Evolutionary conservation across 2,329 filamentous ascomycete genomes (phyloP).

Genomic region (Clonostachys byssicola): DNA sequence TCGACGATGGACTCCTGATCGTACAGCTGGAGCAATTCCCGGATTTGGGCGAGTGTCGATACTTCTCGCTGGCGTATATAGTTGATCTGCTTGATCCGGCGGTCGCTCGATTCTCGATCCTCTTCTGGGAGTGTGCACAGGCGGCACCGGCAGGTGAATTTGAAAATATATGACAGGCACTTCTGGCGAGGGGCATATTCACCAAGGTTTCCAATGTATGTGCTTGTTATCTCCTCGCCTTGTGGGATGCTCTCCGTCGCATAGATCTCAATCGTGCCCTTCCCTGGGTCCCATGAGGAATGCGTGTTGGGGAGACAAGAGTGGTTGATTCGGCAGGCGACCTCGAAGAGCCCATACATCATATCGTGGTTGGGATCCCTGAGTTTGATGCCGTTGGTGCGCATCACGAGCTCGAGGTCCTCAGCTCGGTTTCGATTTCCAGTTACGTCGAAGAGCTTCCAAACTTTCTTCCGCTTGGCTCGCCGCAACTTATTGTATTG

Average conservation of each 20-base stretch:
- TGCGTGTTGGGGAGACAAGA: slow-evolving; percentile 1
- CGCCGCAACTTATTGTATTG: neutral
- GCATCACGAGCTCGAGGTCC: neutral
- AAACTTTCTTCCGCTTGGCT: neutral
- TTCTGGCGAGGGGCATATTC: neutral
- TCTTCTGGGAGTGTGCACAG: neutral
- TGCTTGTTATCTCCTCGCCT: slow-evolving; percentile 2
- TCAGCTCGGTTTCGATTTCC: too few relatives aligned
- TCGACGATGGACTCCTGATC: neutral
- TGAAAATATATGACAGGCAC: neutral
- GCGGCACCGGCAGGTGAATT: slow-evolving; percentile 1
- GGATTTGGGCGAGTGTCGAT: neutral
- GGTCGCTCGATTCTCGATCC: neutral
- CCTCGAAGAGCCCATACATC: neutral
- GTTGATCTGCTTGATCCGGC: neutral
- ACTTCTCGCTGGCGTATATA: neutral
- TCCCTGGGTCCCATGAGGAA: neutral
- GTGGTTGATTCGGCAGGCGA: slow-evolving; percentile 2
- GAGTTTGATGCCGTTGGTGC: slow-evolving; percentile 1
- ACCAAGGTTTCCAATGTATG: neutral
- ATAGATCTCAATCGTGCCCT: neutral
- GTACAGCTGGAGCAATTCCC: slow-evolving; percentile 1
- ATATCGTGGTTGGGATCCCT: neutral
- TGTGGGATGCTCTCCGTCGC: neutral
- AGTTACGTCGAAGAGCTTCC: neutral